Evolutionary conservation across 441 rosid genomes (phyloP).

Genomic region (Mallotus japonicus): DNA sequence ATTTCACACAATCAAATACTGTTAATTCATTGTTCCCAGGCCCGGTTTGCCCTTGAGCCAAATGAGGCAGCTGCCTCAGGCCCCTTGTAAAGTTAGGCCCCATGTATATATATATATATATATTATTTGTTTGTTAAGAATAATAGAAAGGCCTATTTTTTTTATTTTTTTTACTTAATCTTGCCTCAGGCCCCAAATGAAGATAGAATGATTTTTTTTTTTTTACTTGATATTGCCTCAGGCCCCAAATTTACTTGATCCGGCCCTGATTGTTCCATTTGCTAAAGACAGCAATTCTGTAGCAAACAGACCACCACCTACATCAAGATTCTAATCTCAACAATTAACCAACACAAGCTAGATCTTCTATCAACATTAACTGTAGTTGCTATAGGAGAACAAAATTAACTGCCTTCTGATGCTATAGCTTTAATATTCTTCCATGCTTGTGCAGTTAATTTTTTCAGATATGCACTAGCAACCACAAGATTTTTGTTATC

Average conservation of each 20-base stretch:
- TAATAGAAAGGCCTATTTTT: no score
- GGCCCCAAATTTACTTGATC: no score
- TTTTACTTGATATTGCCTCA: no score
- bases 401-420: neutral
- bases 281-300: neutral
- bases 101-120: no score
- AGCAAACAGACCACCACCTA: conserved; percentile 3
- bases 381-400: neutral
- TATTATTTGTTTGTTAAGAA: no score
- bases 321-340: conserved; percentile 1
- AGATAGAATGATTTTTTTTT: no score
- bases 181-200: no score
- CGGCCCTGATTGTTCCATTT: conserved; percentile 10
- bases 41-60: no score
- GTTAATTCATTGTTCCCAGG: neutral
- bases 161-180: no score
- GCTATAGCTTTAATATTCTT: neutral
- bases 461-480: neutral
- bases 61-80: no score
- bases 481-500: neutral
- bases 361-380: neutral
- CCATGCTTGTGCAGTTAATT: neutral
- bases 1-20: neutral
- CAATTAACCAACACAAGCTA: neutral
- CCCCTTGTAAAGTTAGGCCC: no score